Conservation (phyloP, 257 asterid genomes). For the Solanum okadae region DNA sequence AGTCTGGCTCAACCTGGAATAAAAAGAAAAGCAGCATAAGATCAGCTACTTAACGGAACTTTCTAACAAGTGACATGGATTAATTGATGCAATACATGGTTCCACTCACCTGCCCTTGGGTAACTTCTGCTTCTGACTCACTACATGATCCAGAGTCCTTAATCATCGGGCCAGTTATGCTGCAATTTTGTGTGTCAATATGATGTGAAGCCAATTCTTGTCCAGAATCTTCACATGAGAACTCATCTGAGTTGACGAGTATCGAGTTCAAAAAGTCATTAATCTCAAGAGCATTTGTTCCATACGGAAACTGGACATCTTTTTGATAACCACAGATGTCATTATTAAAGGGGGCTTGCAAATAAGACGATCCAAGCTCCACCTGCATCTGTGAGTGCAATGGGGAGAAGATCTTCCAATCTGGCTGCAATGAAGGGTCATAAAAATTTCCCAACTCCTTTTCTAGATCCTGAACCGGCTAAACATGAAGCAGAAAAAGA, state of each 20-base stretch:
- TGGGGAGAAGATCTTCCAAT: conserved; percentile 60
- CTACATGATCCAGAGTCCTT: conserved; percentile 32
- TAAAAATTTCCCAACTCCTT: conserved; percentile 29
- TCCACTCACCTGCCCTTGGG: conserved; percentile 39
- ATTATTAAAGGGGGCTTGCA: conserved; percentile 10
- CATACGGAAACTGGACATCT: conserved; percentile 34
- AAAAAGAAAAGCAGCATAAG: not conserved
- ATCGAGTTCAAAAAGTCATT: conserved; percentile 48
- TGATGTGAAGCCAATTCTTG: not conserved
- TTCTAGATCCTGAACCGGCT: conserved; percentile 65
- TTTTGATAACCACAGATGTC: conserved; percentile 17
- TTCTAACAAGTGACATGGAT: not conserved
- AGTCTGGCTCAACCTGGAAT: conserved; percentile 23
- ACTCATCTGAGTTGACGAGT: conserved; percentile 41
- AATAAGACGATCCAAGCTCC: conserved; percentile 46
- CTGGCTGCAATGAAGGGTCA: conserved; percentile 26
- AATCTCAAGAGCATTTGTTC: conserved; percentile 41
- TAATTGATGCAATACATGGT: not conserved
- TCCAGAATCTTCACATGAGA: conserved; percentile 16
- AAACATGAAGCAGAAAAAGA: conserved; percentile 5
- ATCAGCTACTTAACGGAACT: not conserved
- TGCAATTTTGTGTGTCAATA: not conserved
- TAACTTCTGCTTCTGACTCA: conserved; percentile 62
- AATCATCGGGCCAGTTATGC: not conserved
- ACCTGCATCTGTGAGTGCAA: conserved; percentile 58